A percentile compares a stretch with the other conserved stretches of the same genome.
Evolutionary conservation across 495 filamentous ascomycete genomes (phyloP).

Genomic region (Trichoderma orchidacearum): DNA sequence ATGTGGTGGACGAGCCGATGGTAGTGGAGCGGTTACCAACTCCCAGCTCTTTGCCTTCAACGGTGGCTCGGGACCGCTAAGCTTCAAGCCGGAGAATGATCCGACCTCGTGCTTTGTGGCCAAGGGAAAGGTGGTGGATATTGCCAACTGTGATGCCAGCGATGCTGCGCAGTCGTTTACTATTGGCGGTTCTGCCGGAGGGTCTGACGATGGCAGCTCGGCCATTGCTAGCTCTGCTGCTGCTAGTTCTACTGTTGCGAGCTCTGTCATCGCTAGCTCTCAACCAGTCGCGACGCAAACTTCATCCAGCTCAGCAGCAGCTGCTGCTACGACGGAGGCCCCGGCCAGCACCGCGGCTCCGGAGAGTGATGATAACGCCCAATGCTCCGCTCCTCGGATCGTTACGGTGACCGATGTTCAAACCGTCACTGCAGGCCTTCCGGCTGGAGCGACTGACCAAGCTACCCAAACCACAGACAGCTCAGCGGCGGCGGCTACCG

Average conservation of each 20-base stretch:
- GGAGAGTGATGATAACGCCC: not conserved
- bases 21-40: conserved; percentile 32
- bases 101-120: conserved; percentile 30
- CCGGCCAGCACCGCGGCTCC: not conserved
- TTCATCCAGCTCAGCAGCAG: conserved; percentile 5
- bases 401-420: conserved; percentile 8
- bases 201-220: conserved; percentile 2
- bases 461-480: conserved; percentile 1
- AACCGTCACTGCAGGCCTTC: not conserved
- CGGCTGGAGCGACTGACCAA: not conserved
- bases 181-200: conserved; percentile 18
- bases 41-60: conserved; percentile 36
- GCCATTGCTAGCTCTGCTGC: conserved; percentile 5
- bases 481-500: not conserved
- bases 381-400: conserved; percentile 7
- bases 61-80: conserved; percentile 23
- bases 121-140: conserved; percentile 28
- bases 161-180: conserved; percentile 32
- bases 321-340: conserved; percentile 14
- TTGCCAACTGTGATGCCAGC: conserved; percentile 24
- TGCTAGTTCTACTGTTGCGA: not conserved
- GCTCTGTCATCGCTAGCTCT: not conserved
- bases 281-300: not conserved
- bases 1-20: conserved; percentile 42
- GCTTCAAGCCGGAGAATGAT: conserved; percentile 27